These are phyloP conservation scores for Diaporthe aspalathi DNA, from an alignment of 2,329 filamentous ascomycete genomes.

Conservation along the genomic window DNA sequence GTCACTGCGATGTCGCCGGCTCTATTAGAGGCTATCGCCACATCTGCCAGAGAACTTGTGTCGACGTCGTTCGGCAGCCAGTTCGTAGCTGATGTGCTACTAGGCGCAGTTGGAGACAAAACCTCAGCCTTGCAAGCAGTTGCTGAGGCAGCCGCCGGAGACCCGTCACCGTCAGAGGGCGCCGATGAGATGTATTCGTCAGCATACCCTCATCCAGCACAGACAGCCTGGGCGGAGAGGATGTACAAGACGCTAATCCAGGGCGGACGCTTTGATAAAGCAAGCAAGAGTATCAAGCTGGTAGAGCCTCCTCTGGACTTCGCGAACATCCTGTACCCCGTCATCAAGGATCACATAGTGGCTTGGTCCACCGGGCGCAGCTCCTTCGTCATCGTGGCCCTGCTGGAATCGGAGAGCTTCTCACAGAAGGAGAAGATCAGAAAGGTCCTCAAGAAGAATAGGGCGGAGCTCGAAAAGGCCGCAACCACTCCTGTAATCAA, in stretches of 20 bases:
- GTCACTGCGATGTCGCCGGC: conserved; percentile 78
- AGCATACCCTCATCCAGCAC: conserved; percentile 66
- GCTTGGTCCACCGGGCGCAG: conserved; percentile 89
- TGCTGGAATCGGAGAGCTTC: conserved; percentile 82
- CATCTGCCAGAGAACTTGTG: conserved; percentile 75
- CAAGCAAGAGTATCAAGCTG: conserved; percentile 75
- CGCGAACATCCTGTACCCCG: conserved; percentile 81
- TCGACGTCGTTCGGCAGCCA: conserved; percentile 86
- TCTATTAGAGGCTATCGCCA: conserved; percentile 78
- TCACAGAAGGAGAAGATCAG: conserved; percentile 73
- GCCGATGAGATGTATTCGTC: conserved; percentile 53
- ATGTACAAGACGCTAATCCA: conserved; percentile 93
- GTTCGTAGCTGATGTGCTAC: conserved; percentile 83
- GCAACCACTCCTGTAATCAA: conserved; percentile 66
- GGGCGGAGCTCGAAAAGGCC: conserved; percentile 76
- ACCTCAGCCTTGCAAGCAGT: conserved; percentile 77
- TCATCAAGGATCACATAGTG: conserved; percentile 79
- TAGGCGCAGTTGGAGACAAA: conserved; percentile 82
- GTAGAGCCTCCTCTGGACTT: conserved; percentile 84
- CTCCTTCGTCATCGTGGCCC: conserved; percentile 85
- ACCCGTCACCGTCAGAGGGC: conserved; percentile 57
- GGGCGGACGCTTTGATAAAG: conserved; percentile 86
- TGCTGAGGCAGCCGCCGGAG: conserved; percentile 70
- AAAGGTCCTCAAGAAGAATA: conserved; percentile 78
- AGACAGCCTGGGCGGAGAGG: conserved; percentile 74